Base-by-base conservation (phyloP, 2,329 filamentous ascomycete genomes). In the Penicillium sp. region DNA sequence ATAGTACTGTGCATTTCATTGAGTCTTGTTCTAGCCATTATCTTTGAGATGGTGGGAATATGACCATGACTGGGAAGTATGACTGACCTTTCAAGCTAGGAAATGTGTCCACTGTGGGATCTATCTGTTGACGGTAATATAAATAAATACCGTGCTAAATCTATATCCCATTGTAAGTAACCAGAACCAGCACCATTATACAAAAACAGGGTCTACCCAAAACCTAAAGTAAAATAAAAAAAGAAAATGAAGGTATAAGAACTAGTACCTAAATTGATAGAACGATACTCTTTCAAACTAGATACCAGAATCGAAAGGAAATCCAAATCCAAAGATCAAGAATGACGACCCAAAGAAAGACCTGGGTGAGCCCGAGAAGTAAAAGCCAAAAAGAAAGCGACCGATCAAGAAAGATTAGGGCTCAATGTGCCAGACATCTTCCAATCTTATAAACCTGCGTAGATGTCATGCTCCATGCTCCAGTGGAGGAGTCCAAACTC, bases 191-290 rank as follows among this genome's bases (percentile, higher is more conserved):
- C 5, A 11, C n/a, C 4, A 23, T 23, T 23, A n/a, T 47, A 23
- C 19, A 23, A 21, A 34, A 31, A 2, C 11, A 31, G n/a, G n/a
- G 27, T 21, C 21, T 36, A 36, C 31, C 31, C 11, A 23, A 25
- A n/a, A n/a, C 3, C 29, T 47, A 31, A 7, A 27, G 29, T 7
- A 2, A 21, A 21, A 21, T 2, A 21, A 21, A 21, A 3, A 6
- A 16, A 23, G 19, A n/a, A 15, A n/a, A 23, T 9, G 3, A 19
- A 36, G 31, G 31, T 9, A 36, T 47, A 25, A 33, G 34, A 48
- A 48, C 19, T 34, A 53, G 50, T 38, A 46, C 44, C 57, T 61
- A 36, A 49, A 57, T 59, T 59, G 34, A 59, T 53, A 40, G 53
- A 19, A 23, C 11, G 48, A 50, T 46, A 29, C n/a, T 55, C 44